Evolutionary conservation across 2,329 filamentous ascomycete species (phyloP).

Genomic region (Aspergillus sp.): DNA sequence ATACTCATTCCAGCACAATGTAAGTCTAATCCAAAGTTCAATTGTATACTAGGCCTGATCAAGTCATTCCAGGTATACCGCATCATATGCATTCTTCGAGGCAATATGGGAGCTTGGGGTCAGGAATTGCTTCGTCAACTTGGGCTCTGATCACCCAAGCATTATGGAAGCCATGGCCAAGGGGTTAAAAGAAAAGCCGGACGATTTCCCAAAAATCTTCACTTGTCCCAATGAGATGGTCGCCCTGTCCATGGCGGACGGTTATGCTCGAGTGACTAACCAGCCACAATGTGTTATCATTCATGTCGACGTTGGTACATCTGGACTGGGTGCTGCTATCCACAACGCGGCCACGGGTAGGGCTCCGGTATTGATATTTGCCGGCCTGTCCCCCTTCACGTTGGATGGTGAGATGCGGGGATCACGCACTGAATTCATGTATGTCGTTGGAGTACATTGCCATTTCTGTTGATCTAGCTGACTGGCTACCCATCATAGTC

Average conservation of each 20-base stretch:
- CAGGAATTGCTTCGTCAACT: constrained; percentile 53
- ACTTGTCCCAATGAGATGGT: constrained; percentile 88
- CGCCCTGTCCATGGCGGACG: constrained; percentile 80
- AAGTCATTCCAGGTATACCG: constrained; percentile 60
- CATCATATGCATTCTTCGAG: constrained; percentile 81
- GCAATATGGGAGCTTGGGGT: constrained; percentile 58
- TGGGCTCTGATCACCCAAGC: constrained; percentile 63
- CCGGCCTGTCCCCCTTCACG: constrained; percentile 74
- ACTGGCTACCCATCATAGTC: no score
- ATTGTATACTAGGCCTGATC: no score
- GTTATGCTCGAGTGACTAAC: constrained; percentile 70
- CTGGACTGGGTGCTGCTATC: constrained; percentile 73
- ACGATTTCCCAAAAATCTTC: constrained; percentile 69
- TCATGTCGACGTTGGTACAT: constrained; percentile 82
- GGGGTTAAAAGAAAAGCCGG: constrained; percentile 65
- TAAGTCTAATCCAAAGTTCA: no score
- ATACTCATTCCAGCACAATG: no score
- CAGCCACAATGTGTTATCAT: constrained; percentile 76
- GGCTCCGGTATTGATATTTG: constrained; percentile 74
- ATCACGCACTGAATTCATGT: constrained; percentile 77
- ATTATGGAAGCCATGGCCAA: constrained; percentile 81
- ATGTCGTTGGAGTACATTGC: no score
- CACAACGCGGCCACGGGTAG: constrained; percentile 77
- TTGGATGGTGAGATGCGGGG: constrained; percentile 75
- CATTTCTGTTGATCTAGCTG: no score